Evolutionary conservation across 179 eudicot genomes (phyloP), one percentile per base, ranked within the genome.

Genomic region (Vitellaria paradoxa): DNA sequence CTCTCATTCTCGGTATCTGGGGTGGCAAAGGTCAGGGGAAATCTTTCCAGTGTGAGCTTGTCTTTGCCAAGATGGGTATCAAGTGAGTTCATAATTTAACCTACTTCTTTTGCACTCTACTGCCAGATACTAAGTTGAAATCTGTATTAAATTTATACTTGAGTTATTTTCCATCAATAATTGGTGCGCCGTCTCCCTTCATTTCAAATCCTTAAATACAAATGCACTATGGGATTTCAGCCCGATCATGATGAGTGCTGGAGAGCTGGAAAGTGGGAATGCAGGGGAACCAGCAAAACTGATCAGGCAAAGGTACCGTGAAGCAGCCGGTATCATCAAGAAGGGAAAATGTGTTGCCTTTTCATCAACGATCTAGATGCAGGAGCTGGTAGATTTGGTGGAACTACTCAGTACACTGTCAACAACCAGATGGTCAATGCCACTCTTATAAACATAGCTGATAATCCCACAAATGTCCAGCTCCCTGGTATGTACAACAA

Each of bases 341-440:
- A 91, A 91, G 86, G 96, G 96, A 2, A 91, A 77, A 91, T 91
- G 96, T 91, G 91, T 57, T 84, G 84, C 70, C 88, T 91, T 8
- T 91, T 91, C 85, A 91, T 91, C 89, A 91, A 91, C 26, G 96
- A 91, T 84, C 93, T 91, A 0, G 96, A 91, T 49, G 96, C 96
- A 0, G 93, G 96, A 57, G 96, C 96, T 7, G 96, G 96, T 46
- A 86, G 93, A 70, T 77, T 89, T 85, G 95, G 96, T 17, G 96
- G 93, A 2, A 91, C 96, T 26, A 91, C 96, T 11, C 96, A 91
- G 47, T 91, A 91, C 84, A 89, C 94, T 0, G 94, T 90, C 23
- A 90, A 90, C 87, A 90, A 91, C 88, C 96, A 91, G 83, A 91
- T 91, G 96, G 96, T 91, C 1, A 91, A 91, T 69, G 96, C 96